Percentiles rank a stretch among this genome's conserved stretches.
Conservation (phyloP, 176 grass and related monocot genomes). For the Lolium multiflorum region DNA sequence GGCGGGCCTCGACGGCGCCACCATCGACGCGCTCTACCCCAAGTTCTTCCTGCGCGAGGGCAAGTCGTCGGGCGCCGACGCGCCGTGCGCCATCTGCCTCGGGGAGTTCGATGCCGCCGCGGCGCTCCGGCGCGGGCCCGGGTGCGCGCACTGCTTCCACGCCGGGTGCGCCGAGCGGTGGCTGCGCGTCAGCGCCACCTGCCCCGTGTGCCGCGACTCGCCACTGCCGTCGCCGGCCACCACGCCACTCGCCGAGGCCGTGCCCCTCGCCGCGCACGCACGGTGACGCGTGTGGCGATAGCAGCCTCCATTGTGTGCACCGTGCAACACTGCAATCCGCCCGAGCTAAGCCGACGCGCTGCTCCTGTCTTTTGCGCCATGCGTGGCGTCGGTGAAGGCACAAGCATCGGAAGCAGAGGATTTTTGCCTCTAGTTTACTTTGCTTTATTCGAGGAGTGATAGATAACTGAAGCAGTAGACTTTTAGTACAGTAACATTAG, state of each 20-base stretch:
- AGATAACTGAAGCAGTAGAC: neutral
- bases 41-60: slow-evolving; percentile 42
- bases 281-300: slow-evolving; percentile 5
- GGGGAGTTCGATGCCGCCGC: slow-evolving; percentile 57
- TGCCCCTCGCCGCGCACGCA: neutral
- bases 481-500: no score
- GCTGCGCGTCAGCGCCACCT: slow-evolving; percentile 77
- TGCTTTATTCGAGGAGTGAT: slow-evolving; percentile 17
- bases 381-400: neutral
- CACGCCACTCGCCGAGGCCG: slow-evolving; percentile 2
- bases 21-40: slow-evolving; percentile 78
- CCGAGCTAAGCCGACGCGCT: neutral
- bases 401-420: neutral
- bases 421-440: neutral
- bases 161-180: slow-evolving; percentile 72
- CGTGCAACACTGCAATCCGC: neutral
- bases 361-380: neutral
- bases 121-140: slow-evolving; percentile 53
- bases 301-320: neutral
- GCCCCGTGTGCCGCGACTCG: slow-evolving; percentile 79
- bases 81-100: slow-evolving; percentile 69
- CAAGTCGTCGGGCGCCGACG: neutral
- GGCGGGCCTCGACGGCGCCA: slow-evolving; percentile 47
- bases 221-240: slow-evolving; percentile 57
- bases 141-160: slow-evolving; percentile 75